phyloP scores from a whole-genome alignment of 2,329 filamentous ascomycete species.

The Alternaria arborescens region DNA sequence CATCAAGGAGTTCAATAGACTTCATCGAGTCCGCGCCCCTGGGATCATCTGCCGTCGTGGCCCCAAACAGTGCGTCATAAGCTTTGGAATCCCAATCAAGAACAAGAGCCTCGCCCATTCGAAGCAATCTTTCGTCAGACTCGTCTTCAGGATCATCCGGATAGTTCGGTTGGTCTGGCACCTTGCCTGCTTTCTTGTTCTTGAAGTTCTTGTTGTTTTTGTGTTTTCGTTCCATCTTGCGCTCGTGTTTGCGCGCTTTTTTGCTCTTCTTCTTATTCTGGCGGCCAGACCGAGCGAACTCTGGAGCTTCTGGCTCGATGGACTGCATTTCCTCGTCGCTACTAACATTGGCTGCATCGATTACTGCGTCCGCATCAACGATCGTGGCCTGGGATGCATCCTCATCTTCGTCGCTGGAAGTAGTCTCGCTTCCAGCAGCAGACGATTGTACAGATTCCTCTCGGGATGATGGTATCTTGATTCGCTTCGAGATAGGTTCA shows the following conservation, averaged over 20 bases:
- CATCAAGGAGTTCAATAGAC: conserved; percentile 62
- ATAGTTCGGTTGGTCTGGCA: conserved; percentile 39
- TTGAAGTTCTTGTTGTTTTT: conserved; percentile 48
- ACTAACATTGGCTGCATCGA: conserved; percentile 45
- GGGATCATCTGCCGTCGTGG: conserved; percentile 55
- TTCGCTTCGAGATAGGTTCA: conserved; percentile 62
- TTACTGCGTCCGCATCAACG: conserved; percentile 35
- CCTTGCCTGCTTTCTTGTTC: conserved; percentile 41
- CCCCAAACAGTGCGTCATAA: conserved; percentile 74
- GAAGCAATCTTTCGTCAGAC: conserved; percentile 71
- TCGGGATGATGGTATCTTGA: conserved; percentile 44
- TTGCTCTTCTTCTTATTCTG: conserved; percentile 46
- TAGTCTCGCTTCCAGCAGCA: conserved; percentile 33
- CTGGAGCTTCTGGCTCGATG: conserved; percentile 31
- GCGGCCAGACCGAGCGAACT: conserved; percentile 38
- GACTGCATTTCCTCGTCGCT: conserved; percentile 50
- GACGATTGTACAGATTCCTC: conserved; percentile 48
- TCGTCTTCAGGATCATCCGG: conserved; percentile 48
- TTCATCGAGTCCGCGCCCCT: conserved; percentile 70
- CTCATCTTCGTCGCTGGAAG: conserved; percentile 49
- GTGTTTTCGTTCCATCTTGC: conserved; percentile 38
- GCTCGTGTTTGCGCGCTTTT: conserved; percentile 43
- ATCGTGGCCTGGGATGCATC: conserved; percentile 35
- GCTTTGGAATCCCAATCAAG: conserved; percentile 82
- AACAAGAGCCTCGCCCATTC: conserved; percentile 83